Percentiles rank a stretch among this genome's conserved stretches.
phyloP scores from a whole-genome alignment of 73 alveolate genomes.

The Paramecium tetraurelia region DNA sequence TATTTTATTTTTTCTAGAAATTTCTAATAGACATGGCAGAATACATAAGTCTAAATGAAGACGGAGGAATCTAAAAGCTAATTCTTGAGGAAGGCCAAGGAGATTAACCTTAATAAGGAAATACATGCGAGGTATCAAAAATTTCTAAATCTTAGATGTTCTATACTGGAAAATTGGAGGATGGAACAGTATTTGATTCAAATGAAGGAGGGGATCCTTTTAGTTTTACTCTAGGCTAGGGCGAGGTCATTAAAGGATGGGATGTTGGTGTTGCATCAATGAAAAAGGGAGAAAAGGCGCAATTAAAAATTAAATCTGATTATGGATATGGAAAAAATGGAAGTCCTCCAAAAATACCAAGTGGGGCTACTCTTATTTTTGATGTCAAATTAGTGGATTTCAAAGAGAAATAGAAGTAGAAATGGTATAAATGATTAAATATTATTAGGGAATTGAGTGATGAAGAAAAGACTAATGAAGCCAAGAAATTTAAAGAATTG shows the following conservation, averaged over 20 bases:
- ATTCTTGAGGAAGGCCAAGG: background rate
- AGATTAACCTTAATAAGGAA: background rate
- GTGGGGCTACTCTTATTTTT: conserved; percentile 89
- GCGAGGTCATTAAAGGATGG: conserved; percentile 97
- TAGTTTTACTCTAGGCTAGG: conserved; percentile 84
- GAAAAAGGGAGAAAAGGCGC: conserved; percentile 90
- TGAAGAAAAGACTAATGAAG: conserved; percentile 83
- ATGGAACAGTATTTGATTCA: conserved; percentile 88
- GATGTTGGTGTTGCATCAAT: conserved; percentile 92
- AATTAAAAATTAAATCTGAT: conserved; percentile 74
- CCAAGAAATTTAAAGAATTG: conserved; percentile 80
- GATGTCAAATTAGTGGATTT: conserved; percentile 86
- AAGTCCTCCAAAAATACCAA: conserved; percentile 95
- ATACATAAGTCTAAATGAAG: conserved; percentile 4
- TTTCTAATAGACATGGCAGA: background rate
- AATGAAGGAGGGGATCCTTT: conserved; percentile 76
- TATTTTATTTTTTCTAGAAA: background rate
- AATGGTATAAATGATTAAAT: conserved; percentile 68
- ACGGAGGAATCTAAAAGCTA: background rate
- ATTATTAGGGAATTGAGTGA: conserved; percentile 45
- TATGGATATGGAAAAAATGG: conserved; percentile 90
- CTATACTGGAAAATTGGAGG: conserved; percentile 83
- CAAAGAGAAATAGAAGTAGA: conserved; percentile 73
- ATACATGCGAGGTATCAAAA: background rate
- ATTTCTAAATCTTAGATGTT: background rate